Conservation (phyloP, 345 rosid species). For the Durio zibethinus region DNA sequence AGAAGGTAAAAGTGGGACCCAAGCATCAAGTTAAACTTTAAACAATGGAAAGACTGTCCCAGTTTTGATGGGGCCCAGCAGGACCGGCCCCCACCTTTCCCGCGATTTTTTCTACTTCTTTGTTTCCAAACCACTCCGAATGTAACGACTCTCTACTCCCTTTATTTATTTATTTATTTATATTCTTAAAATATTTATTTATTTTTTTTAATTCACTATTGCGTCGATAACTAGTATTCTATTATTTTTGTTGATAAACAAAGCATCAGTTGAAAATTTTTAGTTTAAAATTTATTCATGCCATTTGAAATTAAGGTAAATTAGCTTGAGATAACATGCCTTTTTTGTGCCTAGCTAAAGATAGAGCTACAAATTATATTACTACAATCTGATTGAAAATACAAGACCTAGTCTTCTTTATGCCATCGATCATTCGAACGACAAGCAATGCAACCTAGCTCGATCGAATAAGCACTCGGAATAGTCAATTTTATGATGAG, state of each 20-base stretch:
- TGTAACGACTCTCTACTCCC: slow-evolving; percentile 14
- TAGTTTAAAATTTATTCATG: neutral
- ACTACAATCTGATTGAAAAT: neutral
- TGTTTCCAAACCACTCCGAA: slow-evolving; percentile 30
- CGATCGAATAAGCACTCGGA: neutral
- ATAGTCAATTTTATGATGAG: neutral
- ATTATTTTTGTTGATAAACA: no score
- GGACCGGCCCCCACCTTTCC: slow-evolving; percentile 27
- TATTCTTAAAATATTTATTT: no score
- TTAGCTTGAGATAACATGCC: neutral
- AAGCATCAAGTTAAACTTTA: neutral
- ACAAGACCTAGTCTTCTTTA: neutral
- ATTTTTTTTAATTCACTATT: no score
- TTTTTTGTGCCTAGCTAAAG: neutral
- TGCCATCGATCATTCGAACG: neutral
- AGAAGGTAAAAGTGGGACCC: slow-evolving; percentile 6
- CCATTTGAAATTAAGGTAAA: neutral
- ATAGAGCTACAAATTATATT: neutral
- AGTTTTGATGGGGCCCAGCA: slow-evolving; percentile 12
- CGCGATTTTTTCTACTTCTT: slow-evolving; percentile 17
- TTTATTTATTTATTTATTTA: no score
- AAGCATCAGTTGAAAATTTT: no score
- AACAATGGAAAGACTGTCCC: slow-evolving; percentile 12
- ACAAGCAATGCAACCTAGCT: neutral
- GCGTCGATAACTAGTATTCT: no score